A percentile compares a stretch with the other conserved stretches of the same genome.
These are phyloP conservation scores for Nyssa sinensis DNA, from an alignment of 148 eudicot species.

Conservation along the genomic window DNA sequence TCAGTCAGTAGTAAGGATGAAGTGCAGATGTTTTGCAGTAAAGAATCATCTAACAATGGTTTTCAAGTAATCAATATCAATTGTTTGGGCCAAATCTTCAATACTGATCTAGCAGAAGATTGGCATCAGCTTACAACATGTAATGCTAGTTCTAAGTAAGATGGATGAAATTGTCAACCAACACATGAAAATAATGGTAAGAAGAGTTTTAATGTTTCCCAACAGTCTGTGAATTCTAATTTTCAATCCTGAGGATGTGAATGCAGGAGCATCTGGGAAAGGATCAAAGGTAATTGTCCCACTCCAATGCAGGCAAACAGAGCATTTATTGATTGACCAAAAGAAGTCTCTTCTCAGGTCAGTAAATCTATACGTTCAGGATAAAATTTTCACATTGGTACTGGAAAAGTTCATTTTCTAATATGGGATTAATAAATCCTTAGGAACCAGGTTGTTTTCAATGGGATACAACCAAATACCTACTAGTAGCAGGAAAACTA, in stretches of 20 bases:
- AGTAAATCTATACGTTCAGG: too few relatives aligned
- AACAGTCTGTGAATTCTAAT: background rate
- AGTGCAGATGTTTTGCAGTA: background rate
- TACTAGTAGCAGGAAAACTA: too few relatives aligned
- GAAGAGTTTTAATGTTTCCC: background rate
- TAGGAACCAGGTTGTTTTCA: too few relatives aligned
- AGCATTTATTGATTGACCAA: background rate
- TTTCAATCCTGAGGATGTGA: background rate
- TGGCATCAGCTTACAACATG: slow-evolving; percentile 3
- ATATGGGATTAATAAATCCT: too few relatives aligned
- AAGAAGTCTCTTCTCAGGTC: too few relatives aligned
- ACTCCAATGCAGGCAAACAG: too few relatives aligned
- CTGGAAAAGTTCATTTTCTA: too few relatives aligned
- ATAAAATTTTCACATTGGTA: too few relatives aligned
- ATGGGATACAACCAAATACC: background rate
- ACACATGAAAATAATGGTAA: background rate
- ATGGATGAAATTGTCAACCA: background rate
- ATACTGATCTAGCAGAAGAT: background rate
- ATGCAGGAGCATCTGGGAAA: background rate
- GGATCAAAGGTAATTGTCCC: background rate
- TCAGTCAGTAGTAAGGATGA: background rate
- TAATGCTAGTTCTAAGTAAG: background rate
- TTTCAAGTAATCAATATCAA: background rate
- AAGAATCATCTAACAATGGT: background rate
- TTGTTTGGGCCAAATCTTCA: background rate